Evolutionary conservation across 2,329 filamentous ascomycete species (phyloP).

Genomic region (Zasmidium citrigriseum): DNA sequence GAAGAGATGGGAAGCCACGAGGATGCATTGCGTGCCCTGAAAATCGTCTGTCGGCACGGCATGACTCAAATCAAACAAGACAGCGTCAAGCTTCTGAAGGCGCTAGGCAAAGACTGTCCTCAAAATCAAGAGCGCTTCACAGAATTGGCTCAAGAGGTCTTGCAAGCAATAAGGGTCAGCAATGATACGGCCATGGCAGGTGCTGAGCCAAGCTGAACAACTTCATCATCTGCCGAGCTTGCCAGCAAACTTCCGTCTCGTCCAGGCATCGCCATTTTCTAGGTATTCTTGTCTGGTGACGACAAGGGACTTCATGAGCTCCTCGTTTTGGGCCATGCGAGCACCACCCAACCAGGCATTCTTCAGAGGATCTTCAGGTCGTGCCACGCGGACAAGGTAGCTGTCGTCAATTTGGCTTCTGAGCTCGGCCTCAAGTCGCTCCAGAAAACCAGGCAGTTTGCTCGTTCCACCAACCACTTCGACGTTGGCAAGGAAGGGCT

Average conservation of each 20-base stretch:
- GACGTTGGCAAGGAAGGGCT: constrained; percentile 81
- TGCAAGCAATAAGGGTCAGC: constrained; percentile 12
- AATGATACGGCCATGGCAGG: constrained; percentile 6
- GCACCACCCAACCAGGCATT: constrained; percentile 87
- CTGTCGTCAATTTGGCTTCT: constrained; percentile 56
- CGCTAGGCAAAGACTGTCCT: constrained; percentile 28
- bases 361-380: constrained; percentile 70
- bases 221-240: constrained; percentile 27
- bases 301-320: constrained; percentile 63
- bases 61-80: constrained; percentile 30
- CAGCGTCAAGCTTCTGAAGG: constrained; percentile 29
- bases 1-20: constrained; percentile 24
- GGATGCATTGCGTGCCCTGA: constrained; percentile 18
- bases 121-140: constrained; percentile 29
- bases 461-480: constrained; percentile 86
- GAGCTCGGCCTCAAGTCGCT: constrained; percentile 58
- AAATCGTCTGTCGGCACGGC: constrained; percentile 25
- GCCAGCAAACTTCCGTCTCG: constrained; percentile 35
- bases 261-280: constrained; percentile 66
- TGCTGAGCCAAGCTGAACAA: constrained; percentile 13
- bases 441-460: constrained; percentile 76
- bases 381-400: constrained; percentile 73
- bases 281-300: constrained; percentile 92
- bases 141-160: constrained; percentile 20
- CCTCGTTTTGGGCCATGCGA: constrained; percentile 68